Evolutionary conservation across 192 early-diverging fungal species (phyloP), one percentile per base, ranked within the genome.

Genomic region (Geranomyces michiganensis): DNA sequence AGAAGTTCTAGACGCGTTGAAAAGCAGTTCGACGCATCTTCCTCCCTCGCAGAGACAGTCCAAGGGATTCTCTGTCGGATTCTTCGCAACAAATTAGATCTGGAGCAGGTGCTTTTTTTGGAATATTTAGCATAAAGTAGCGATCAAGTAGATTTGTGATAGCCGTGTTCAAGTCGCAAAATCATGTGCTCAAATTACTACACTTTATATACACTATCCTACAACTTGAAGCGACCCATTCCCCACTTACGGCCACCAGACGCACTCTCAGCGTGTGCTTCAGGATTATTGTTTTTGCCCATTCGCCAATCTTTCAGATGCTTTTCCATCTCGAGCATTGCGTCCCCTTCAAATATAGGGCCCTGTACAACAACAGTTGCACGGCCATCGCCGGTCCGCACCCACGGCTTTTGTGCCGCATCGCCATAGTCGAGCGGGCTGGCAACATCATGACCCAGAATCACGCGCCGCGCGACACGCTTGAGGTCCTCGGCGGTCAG

Each of bases 401-500:
- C 71, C 78, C 78, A 79, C 24, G 36, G 65, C 29, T 65, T 47
- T 48, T 65, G 55, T 10, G 66, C 56, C 51, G 51, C 62, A 32
- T 72, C 79, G 4, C 70, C 73, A 64, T 71, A 78, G 24, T 65
- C 58, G 7, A 82, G 63, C 43, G 81, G 81, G 32, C 69, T 72
- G 60, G 29, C 45, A n/a, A 73, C 48, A 17, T 79, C 73, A 32
- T 74, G 85, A 65, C 90, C 88, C 49, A 90, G 78, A 62, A 94
- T 77, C 7, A 92, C 80, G 8, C 89, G 65, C 21, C 80, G 71
- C 1, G 93, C 96, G 8, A 93, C 93, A n/a, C 89, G 78, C 43
- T 84, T 77, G 56, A 98, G 79, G 74, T 96, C 92, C 41, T 88
- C 88, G 26, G 81, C 65, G 32, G 86, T 88, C 17, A 98, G 87